Evolutionary conservation across 768 basidiomycete genomes (phyloP).

Genomic region (Flagelloscypha sp.): DNA sequence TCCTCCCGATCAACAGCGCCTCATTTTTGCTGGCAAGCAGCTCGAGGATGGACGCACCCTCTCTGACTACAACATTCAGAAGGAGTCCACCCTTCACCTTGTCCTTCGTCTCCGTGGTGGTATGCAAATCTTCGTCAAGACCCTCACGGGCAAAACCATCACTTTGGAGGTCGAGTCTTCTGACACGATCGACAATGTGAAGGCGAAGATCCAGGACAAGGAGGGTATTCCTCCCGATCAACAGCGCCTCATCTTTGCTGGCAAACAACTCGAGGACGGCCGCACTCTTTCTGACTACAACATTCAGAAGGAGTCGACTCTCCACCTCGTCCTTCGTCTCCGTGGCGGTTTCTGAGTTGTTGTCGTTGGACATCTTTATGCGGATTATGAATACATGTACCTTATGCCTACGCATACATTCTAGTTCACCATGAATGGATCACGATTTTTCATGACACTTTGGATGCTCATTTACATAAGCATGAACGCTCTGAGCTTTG

Average conservation of each 20-base stretch:
- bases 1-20: slow-evolving; percentile 79
- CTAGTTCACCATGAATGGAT: too few relatives aligned
- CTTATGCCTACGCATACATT: too few relatives aligned
- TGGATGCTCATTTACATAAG: too few relatives aligned
- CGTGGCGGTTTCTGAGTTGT: too few relatives aligned
- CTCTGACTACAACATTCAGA: slow-evolving; percentile 77
- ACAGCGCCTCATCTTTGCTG: slow-evolving; percentile 70
- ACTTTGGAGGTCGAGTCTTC: slow-evolving; percentile 69
- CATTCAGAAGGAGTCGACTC: slow-evolving; percentile 68
- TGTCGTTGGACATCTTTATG: too few relatives aligned
- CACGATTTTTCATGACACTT: too few relatives aligned
- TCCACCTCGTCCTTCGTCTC: slow-evolving; percentile 66
- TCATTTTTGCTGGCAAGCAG: slow-evolving; percentile 93
- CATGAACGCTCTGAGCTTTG: too few relatives aligned
- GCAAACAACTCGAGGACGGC: slow-evolving; percentile 73
- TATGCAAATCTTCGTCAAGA: slow-evolving; percentile 70
- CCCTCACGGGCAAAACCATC: slow-evolving; percentile 64
- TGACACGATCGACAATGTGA: slow-evolving; percentile 72
- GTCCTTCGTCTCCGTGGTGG: slow-evolving; percentile 64
- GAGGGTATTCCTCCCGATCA: slow-evolving; percentile 76
- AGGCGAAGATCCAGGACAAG: slow-evolving; percentile 74
- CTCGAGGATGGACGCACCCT: slow-evolving; percentile 90
- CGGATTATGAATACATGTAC: too few relatives aligned
- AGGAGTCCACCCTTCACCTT: slow-evolving; percentile 69
- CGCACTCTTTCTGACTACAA: slow-evolving; percentile 73